Conservation (phyloP, 2,329 filamentous ascomycete species). For the Fusarium sp. region DNA sequence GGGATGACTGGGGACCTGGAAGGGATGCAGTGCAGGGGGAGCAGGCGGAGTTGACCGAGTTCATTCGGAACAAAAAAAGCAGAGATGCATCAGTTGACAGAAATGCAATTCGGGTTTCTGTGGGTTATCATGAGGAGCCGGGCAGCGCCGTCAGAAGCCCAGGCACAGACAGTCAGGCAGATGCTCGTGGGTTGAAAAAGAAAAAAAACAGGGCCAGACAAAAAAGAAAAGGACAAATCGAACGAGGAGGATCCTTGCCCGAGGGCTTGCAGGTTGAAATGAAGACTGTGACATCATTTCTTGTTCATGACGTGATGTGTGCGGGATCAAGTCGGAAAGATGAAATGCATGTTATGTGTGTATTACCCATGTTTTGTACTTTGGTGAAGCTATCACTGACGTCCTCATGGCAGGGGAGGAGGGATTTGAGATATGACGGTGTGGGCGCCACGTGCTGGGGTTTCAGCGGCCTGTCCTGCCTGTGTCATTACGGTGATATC, state of each 20-base stretch:
- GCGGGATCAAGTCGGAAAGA: not conserved
- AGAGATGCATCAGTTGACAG: conserved; percentile 1
- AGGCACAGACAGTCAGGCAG: not conserved
- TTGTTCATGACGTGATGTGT: conserved; percentile 21
- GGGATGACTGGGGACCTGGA: not conserved
- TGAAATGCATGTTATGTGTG: not conserved
- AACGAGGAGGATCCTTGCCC: conserved; percentile 11
- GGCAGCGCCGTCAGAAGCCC: not conserved
- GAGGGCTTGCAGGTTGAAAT: conserved; percentile 1
- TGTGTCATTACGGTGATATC: not conserved
- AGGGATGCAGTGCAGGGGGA: not conserved
- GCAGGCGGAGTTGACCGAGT: not conserved
- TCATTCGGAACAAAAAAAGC: not conserved
- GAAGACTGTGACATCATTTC: conserved; percentile 29
- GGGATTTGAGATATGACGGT: not conserved
- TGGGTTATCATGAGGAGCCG: conserved; percentile 2
- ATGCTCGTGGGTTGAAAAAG: not conserved
- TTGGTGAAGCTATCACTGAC: not conserved
- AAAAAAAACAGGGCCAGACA: conserved; percentile 2
- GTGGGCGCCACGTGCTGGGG: conserved; percentile 15
- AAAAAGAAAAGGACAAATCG: conserved; percentile 3
- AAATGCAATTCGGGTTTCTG: conserved; percentile 3
- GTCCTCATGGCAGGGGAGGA: not conserved
- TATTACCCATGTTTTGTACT: not conserved
- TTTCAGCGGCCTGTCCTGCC: conserved; percentile 1